phyloP scores from a whole-genome alignment of 2,329 filamentous ascomycete genomes.

The Acrodontium crateriforme region DNA sequence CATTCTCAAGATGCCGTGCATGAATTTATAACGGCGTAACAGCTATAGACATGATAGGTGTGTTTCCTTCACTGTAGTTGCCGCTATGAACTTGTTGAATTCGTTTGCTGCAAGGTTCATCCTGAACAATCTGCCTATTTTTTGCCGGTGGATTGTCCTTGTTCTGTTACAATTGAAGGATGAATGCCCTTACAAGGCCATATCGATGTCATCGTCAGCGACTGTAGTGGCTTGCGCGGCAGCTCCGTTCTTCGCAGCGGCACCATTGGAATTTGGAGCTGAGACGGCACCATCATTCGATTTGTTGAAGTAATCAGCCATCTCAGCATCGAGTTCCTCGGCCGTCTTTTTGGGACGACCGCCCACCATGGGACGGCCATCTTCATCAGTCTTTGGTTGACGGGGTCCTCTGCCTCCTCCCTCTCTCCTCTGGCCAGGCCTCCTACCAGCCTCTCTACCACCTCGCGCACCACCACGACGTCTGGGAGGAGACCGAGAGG shows the following conservation, averaged over 20 bases:
- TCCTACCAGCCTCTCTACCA: slow-evolving; percentile 34
- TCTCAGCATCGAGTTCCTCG: slow-evolving; percentile 88
- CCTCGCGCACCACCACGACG: slow-evolving; percentile 36
- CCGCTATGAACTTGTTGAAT: too few relatives aligned
- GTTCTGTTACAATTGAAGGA: too few relatives aligned
- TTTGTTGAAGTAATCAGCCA: slow-evolving; percentile 78
- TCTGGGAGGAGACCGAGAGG: slow-evolving; percentile 41
- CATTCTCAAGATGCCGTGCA: too few relatives aligned
- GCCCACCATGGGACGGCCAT: slow-evolving; percentile 27
- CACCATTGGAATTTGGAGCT: slow-evolving; percentile 17
- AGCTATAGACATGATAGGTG: too few relatives aligned
- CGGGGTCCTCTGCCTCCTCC: slow-evolving; percentile 25
- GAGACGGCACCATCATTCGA: too few relatives aligned
- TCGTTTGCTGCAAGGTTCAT: too few relatives aligned
- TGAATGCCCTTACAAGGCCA: slow-evolving; percentile 20
- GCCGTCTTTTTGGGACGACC: slow-evolving; percentile 66
- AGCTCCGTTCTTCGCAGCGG: slow-evolving; percentile 8
- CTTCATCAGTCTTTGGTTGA: slow-evolving; percentile 27
- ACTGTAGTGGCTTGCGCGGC: slow-evolving; percentile 4
- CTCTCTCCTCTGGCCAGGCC: slow-evolving; percentile 31
- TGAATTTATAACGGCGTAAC: too few relatives aligned
- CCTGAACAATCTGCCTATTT: too few relatives aligned
- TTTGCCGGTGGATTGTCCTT: not conserved
- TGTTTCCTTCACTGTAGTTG: too few relatives aligned
- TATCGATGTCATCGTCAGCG: slow-evolving; percentile 20